Evolutionary conservation across 2,329 filamentous ascomycete genomes (phyloP), one percentile per base, ranked within the genome.

Genomic region (Hymenoscyphus infarciens): DNA sequence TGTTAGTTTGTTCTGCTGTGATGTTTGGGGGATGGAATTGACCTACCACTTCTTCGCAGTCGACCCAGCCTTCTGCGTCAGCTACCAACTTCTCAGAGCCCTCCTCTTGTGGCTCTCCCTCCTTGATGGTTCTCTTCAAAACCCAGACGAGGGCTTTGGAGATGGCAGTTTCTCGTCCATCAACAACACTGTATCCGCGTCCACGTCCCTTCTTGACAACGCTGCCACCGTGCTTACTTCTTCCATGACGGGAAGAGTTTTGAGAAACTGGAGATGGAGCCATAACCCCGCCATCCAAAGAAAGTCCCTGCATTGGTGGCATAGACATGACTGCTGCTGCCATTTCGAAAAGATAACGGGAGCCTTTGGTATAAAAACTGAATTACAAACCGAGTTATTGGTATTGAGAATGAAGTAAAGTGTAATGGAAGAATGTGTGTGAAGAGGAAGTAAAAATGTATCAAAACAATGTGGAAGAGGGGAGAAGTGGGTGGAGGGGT

Each of bases 111-210:
- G 78, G 75, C 25, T 74, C 71, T 56, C 72, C 73, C 64, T 73
- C 67, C 33, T 76, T 71, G 19, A 70, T 60, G 19, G 75, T 75
- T 42, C 77, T 73, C 71, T 78, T 79, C 59, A 80, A 67, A 31
- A 79, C 74, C 64, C 77, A 78, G 59, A 72, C 71, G 31, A 80
- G 67, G 25, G 78, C 77, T 70, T 79, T 79, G 65, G 74, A 73
- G 57, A 79, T 71, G 61, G 73, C 72, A 8, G 70, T 71, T 58
- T 79, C 77, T 55, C 75, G 72, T 57, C 79, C 77, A 61, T 79
- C 77, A 15, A 77, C 72, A 31, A 79, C 70, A 62, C 74, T 76
- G 71, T 79, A 79, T 13, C 76, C 74, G 19, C 76, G 73, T 13
- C 74, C 74, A 35, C 74, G 68, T 56, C 66, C 68, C 57, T 73